Percentiles rank a stretch among this genome's conserved stretches.
Evolutionary conservation across 2,329 filamentous ascomycete genomes (phyloP).

Genomic region (Exophiala sp.): DNA sequence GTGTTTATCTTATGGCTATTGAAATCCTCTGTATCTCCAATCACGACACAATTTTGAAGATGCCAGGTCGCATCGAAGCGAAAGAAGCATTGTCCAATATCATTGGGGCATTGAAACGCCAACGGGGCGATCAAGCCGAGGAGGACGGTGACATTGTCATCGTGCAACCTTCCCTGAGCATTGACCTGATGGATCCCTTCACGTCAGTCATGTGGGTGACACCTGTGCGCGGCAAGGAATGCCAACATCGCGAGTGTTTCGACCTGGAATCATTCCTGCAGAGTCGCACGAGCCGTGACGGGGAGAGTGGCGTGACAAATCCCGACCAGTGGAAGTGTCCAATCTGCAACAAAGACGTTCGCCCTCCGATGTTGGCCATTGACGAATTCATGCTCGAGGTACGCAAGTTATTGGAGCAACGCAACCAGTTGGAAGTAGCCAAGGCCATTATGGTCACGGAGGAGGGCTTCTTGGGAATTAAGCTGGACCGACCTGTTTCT

Average conservation of each 20-base stretch:
- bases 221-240: slow-evolving; percentile 65
- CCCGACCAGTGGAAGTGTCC: slow-evolving; percentile 82
- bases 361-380: slow-evolving; percentile 63
- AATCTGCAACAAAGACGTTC: slow-evolving; percentile 69
- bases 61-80: slow-evolving; percentile 40
- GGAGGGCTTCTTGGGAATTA: slow-evolving; percentile 57
- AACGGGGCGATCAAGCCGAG: slow-evolving; percentile 32
- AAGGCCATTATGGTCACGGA: slow-evolving; percentile 58
- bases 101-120: slow-evolving; percentile 26
- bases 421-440: slow-evolving; percentile 45
- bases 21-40: slow-evolving; percentile 59
- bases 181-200: slow-evolving; percentile 64
- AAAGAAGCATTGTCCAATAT: slow-evolving; percentile 54
- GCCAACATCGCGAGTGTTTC: slow-evolving; percentile 80
- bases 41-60: slow-evolving; percentile 36
- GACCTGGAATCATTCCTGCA: slow-evolving; percentile 76
- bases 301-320: slow-evolving; percentile 37
- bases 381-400: slow-evolving; percentile 69
- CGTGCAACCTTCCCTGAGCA: slow-evolving; percentile 51
- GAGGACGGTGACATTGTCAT: slow-evolving; percentile 62
- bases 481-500: not conserved
- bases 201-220: slow-evolving; percentile 58
- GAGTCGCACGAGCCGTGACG: slow-evolving; percentile 50
- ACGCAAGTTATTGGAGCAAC: slow-evolving; percentile 47
- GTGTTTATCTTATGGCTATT: slow-evolving; percentile 57